A percentile compares a stretch with the other conserved stretches of the same genome.
These are phyloP conservation scores for Trichaptum fuscoviolaceum DNA, from an alignment of 768 basidiomycete species.

Conservation along the genomic window DNA sequence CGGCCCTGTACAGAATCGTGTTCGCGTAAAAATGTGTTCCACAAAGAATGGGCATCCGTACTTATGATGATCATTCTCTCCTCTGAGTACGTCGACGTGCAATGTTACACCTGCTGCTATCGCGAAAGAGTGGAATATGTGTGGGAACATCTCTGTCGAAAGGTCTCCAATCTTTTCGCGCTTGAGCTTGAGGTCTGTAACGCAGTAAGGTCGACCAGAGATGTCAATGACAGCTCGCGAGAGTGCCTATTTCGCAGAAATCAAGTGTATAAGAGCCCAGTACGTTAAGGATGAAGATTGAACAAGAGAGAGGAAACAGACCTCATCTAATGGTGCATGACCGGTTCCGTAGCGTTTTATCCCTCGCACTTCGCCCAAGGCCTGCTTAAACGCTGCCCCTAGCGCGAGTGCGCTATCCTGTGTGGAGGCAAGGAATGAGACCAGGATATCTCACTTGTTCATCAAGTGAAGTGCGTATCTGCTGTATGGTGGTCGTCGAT, in stretches of 20 bases:
- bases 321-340: constrained; percentile 96
- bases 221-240: constrained; percentile 97
- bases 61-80: constrained; percentile 98
- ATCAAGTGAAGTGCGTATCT: constrained; percentile 53
- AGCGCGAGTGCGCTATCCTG: constrained; percentile 88
- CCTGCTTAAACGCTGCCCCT: constrained; percentile 89
- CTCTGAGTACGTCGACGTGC: constrained; percentile 90
- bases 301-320: constrained; percentile 26
- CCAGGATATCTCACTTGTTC: background rate
- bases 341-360: constrained; percentile 95
- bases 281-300: constrained; percentile 1
- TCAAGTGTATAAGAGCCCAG: constrained; percentile 3
- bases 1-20: constrained; percentile 52
- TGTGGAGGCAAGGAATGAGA: constrained; percentile 26
- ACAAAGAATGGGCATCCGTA: constrained; percentile 30
- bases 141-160: constrained; percentile 97
- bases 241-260: constrained; percentile 58
- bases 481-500: constrained; percentile 99
- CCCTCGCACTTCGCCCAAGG: constrained; percentile 90
- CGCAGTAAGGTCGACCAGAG: constrained; percentile 94
- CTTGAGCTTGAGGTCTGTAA: constrained; percentile 81
- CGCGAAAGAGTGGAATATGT: constrained; percentile 97
- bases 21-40: constrained; percentile 3
- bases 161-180: constrained; percentile 93
- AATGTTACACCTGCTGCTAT: constrained; percentile 91